A percentile compares a stretch with the other conserved stretches of the same genome.
These are phyloP conservation scores for Yamadazyma akitaensis DNA, from an alignment of 805 yeast species.

Conservation along the genomic window DNA sequence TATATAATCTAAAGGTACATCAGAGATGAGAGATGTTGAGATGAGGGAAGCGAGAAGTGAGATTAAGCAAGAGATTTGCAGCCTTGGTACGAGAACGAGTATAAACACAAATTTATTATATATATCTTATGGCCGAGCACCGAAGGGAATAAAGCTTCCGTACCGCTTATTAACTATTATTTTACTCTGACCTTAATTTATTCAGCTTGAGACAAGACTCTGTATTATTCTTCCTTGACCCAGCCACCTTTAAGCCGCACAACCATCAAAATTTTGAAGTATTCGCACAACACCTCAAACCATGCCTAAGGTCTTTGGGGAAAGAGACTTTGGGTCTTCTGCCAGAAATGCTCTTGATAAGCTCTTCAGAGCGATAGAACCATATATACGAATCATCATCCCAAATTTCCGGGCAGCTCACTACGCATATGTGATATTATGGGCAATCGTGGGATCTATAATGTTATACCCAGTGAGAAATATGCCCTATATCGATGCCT, in stretches of 20 bases:
- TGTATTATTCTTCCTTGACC: neutral
- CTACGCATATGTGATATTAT: conserved; percentile 62
- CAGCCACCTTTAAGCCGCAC: neutral
- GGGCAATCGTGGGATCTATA: conserved; percentile 67
- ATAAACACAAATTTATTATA: no score
- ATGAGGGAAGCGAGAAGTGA: no score
- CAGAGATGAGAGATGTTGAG: no score
- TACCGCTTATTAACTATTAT: no score
- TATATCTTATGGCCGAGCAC: no score
- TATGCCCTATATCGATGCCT: conserved; percentile 67
- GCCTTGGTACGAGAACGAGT: no score
- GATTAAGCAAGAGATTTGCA: no score
- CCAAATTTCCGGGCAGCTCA: conserved; percentile 65
- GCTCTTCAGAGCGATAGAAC: conserved; percentile 16
- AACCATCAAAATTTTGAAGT: neutral
- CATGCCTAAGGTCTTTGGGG: neutral
- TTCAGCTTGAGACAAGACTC: no score
- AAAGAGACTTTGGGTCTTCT: neutral
- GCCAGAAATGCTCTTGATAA: conserved; percentile 1
- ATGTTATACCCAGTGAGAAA: conserved; percentile 73
- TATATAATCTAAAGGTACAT: no score
- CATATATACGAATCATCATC: conserved; percentile 37
- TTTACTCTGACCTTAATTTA: no score
- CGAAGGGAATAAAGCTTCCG: no score
- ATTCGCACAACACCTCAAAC: neutral